Base-by-base conservation (phyloP, 2,329 filamentous ascomycete species). In the Colletotrichum sp. region DNA sequence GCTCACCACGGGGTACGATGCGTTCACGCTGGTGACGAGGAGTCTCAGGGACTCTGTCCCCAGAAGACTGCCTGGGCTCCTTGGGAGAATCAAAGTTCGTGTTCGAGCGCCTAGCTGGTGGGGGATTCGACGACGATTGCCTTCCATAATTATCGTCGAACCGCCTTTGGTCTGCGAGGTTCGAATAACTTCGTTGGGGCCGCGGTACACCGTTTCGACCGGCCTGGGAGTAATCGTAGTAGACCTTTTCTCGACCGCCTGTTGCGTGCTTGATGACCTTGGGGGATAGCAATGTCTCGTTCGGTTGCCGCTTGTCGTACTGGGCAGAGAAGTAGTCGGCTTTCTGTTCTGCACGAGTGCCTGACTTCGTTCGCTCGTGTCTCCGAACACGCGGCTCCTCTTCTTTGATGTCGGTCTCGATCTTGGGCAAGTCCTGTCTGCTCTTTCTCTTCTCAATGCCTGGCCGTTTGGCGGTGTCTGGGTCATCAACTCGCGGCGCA, bases 161-260 rank as follows among this genome's bases (percentile, higher is more conserved):
- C 9, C 79, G 76, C 30, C 70, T 72, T 24, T 83, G 82, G 61
- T 78, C 79, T 60, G 73, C 80, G 52, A 80, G 80, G 64, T 77
- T 82, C 72, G 78, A 78, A 52, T 80, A 82, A 69, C 77, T 83
- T 77, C 80, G 83, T 38, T 82, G 83, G 30, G 79, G 78, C 65
- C 80, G 77, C 48, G 82, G 79, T 77, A 75, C 82, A 73, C 78
- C 80, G 72, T 78, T 79, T 77, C 71, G 75, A n/a, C 70, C 48
- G 32, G 38, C 52, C 18, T 71, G 66, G 16, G 75, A 77, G 64
- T 79, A 79, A 34, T 84, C 81, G 74, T 85, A 83, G 67, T 88
- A 88, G 1, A 81, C 79, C 68, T 86, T 85, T 52, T 89, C 87
- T 4, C 88, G 84, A 6, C 87, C 84, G 5, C 82, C 83, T 13